Percentiles rank a stretch among this genome's conserved stretches.
Evolutionary conservation across 192 early-diverging fungal genomes (phyloP).

Genomic region (Gonapodya sp.): DNA sequence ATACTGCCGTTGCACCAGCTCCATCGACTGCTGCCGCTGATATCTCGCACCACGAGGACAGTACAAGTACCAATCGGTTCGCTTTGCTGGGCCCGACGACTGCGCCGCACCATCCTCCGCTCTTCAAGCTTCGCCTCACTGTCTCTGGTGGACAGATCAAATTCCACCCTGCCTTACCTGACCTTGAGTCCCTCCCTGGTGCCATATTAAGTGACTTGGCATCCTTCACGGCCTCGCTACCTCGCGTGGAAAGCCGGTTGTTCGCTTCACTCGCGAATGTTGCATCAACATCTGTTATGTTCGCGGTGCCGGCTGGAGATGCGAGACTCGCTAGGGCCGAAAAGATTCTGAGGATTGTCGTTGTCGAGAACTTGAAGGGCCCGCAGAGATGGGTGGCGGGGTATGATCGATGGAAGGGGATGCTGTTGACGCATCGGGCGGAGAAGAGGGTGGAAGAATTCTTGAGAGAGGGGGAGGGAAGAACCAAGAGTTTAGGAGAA

Average conservation of each 20-base stretch:
- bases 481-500: background rate
- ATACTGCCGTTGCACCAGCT: conserved; percentile 22
- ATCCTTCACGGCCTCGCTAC: conserved; percentile 26
- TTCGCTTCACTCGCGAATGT: conserved; percentile 33
- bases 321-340: conserved; percentile 42
- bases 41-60: background rate
- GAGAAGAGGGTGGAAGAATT: conserved; percentile 58
- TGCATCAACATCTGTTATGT: conserved; percentile 29
- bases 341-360: conserved; percentile 33
- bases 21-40: background rate
- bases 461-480: conserved; percentile 48
- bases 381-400: conserved; percentile 49
- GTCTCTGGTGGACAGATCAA: conserved; percentile 50
- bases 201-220: background rate
- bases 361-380: conserved; percentile 43
- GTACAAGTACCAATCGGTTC: background rate
- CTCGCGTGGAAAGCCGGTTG: conserved; percentile 47
- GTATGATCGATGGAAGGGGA: conserved; percentile 52
- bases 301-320: conserved; percentile 40
- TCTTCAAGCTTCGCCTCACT: conserved; percentile 34
- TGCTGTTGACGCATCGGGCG: conserved; percentile 47
- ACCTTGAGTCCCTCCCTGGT: conserved; percentile 37
- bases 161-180: conserved; percentile 47
- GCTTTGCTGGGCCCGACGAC: background rate
- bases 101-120: background rate